Percentiles rank a stretch among this genome's conserved stretches.
phyloP scores from a whole-genome alignment of 2,329 filamentous ascomycete genomes.

The Hypoxylon sp. region DNA sequence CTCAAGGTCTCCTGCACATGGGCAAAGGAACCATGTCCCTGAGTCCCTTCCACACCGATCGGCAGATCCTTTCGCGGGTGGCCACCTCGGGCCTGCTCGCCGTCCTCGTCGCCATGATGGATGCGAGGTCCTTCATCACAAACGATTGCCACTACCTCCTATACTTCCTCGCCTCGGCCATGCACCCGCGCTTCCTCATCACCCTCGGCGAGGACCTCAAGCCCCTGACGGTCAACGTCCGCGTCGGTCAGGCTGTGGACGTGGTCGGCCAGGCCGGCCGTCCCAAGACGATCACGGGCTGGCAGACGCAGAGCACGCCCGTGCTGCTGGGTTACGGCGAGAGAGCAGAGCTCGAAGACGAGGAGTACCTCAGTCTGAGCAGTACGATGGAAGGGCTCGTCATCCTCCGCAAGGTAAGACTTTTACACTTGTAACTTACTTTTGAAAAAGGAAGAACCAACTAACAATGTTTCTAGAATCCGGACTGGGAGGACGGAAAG shows the following conservation, averaged over 20 bases:
- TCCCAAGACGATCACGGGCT: constrained; percentile 98
- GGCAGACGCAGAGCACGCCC: constrained; percentile 99
- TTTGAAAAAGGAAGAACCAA: neutral
- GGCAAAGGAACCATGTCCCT: constrained; percentile 96
- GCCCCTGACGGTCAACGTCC: constrained; percentile 93
- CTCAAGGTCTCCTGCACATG: constrained; percentile 97
- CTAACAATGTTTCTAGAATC: constrained; percentile 54
- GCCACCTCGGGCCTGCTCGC: constrained; percentile 88
- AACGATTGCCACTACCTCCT: constrained; percentile 84
- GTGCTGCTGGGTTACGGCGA: constrained; percentile 94
- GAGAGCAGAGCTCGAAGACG: constrained; percentile 94
- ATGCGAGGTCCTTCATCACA: constrained; percentile 84
- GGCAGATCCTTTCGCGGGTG: constrained; percentile 92
- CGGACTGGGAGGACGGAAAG: constrained; percentile 62
- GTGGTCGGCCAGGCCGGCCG: constrained; percentile 96
- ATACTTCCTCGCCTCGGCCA: constrained; percentile 95
- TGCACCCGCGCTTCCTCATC: constrained; percentile 95
- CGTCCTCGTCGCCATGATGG: constrained; percentile 91
- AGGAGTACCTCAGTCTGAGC: constrained; percentile 93
- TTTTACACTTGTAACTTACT: neutral
- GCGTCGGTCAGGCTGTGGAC: constrained; percentile 96
- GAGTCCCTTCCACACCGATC: constrained; percentile 99
- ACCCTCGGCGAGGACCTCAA: constrained; percentile 95
- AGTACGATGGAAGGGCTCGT: constrained; percentile 93
- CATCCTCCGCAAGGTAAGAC: constrained; percentile 90